These are phyloP conservation scores for Malassezia slooffiae DNA, from an alignment of 1,284 basidiomycete genomes.

Conservation along the genomic window DNA sequence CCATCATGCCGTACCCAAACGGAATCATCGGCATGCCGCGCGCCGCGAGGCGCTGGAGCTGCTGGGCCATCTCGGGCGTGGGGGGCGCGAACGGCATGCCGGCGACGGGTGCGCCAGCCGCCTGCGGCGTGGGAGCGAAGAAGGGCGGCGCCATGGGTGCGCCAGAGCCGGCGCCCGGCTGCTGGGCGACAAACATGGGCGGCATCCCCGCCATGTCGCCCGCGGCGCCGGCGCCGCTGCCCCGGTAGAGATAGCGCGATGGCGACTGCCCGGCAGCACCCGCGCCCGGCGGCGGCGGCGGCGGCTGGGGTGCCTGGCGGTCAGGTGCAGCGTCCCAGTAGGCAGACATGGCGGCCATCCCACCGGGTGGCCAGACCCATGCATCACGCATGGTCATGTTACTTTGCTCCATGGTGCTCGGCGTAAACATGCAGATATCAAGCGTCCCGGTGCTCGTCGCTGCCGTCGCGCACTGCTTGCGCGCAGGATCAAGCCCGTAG, in stretches of 20 bases:
- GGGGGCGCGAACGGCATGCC: conserved; percentile 6
- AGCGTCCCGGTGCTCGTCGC: no score
- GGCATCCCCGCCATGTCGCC: no score
- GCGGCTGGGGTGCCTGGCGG: no score
- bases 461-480: no score
- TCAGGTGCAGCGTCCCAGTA: conserved; percentile 9
- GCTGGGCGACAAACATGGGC: neutral
- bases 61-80: conserved; percentile 7
- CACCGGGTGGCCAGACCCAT: conserved; percentile 1
- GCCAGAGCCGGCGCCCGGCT: neutral
- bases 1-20: conserved; percentile 8
- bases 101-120: no score
- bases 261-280: conserved; percentile 10
- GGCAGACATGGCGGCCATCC: neutral
- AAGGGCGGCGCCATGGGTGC: neutral
- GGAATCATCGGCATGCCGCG: conserved; percentile 2
- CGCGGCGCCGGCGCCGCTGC: no score
- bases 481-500: no score
- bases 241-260: conserved; percentile 12
- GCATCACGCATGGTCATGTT: no score
- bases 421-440: no score
- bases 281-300: no score
- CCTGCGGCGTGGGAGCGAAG: neutral
- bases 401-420: no score
- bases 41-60: conserved; percentile 2